Evolutionary conservation across 768 basidiomycete species (phyloP), one percentile per base, ranked within the genome.

Genomic region (Termitomyces sp.): DNA sequence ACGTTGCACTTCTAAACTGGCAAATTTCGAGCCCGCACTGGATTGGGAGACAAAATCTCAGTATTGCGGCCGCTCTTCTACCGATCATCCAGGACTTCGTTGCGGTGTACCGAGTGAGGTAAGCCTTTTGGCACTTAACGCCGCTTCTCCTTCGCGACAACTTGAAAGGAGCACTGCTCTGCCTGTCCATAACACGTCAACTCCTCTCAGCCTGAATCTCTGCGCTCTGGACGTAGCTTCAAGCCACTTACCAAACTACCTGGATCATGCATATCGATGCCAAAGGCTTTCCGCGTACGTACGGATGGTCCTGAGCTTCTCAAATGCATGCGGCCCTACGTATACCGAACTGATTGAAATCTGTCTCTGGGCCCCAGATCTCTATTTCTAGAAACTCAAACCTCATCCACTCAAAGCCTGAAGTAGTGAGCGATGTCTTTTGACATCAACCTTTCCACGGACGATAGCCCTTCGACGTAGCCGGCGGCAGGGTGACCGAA

Each of bases 231-330:
- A 56, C 42, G 55, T 56, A 45, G 54, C 54, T 55, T 43, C 40
- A 55, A 55, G 29, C 40, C 54, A 55, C 40, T 55, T 55, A 43
- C 55, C 55, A 56, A 56, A 43, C 31, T 7, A 42, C 17, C 31
- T 56, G 55, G 38, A 45, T 43, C 55, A 7, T 56, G 12, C n/a
- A 31, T 12, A 43, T 31, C 42, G 42, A 45, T 45, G n/a, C 42
- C 17, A 34, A 45, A 56, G 43, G 55, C 55, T 56, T 32, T 56
- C 55, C 55, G 42, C 31, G 42, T 56, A 56, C 55, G 42, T 45
- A 56, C 31, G 40, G 42, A 56, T 45, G 55, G 42, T 31, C 31
- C 43, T 17, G 40, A 29, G 17, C 40, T 55, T 32, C 54, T 40
- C 17, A 11, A 42, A 42, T 17, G 36, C 37, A n/a, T 59, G 15